Evolutionary conservation across 164 flowering plant species (phyloP).

Genomic region (Liquidambar formosana): DNA sequence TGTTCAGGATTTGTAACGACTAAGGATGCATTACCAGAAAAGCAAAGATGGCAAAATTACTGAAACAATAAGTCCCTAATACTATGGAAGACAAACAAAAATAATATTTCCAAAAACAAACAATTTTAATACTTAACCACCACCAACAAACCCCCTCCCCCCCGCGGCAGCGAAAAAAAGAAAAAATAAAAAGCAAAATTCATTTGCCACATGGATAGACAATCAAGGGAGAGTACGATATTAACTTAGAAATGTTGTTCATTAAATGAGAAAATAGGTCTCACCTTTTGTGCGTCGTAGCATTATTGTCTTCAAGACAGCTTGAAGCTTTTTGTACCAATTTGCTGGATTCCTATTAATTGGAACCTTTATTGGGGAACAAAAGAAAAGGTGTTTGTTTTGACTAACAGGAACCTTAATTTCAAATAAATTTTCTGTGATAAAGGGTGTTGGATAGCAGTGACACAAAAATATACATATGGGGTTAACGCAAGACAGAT

Average conservation of each 20-base stretch:
- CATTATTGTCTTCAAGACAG: conserved; percentile 86
- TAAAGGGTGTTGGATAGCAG: not conserved
- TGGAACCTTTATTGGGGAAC: conserved; percentile 63
- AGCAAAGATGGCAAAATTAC: not conserved
- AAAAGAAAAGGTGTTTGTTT: no score
- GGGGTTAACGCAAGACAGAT: not conserved
- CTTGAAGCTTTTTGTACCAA: conserved; percentile 84
- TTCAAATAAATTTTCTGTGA: not conserved
- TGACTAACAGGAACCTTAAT: conserved; percentile 60
- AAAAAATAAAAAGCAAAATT: no score
- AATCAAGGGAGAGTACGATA: not conserved
- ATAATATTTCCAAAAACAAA: no score
- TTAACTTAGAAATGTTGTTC: no score
- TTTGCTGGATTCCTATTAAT: conserved; percentile 54
- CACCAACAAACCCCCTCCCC: no score
- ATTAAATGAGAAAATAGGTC: not conserved
- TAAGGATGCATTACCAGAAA: not conserved
- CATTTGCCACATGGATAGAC: no score
- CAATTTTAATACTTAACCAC: not conserved
- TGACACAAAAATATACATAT: not conserved
- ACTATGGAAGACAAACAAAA: not conserved
- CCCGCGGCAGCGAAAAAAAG: no score
- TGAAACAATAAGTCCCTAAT: not conserved
- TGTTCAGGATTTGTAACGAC: not conserved
- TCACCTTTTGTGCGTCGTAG: conserved; percentile 92